phyloP scores from a whole-genome alignment of 805 yeast species.

The Lipomyces yamadae region DNA sequence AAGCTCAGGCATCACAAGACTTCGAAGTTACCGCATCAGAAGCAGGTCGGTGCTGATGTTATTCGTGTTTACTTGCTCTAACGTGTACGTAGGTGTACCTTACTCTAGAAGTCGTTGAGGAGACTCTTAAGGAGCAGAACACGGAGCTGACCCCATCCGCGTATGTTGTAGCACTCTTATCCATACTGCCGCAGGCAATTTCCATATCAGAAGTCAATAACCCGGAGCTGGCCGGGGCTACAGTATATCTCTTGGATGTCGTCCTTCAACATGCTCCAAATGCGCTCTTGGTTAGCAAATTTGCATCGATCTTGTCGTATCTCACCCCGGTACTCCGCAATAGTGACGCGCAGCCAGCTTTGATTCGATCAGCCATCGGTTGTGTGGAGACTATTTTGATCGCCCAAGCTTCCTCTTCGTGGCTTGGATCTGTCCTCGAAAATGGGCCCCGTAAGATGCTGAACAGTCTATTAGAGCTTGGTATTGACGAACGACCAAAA shows the following conservation, averaged over 20 bases:
- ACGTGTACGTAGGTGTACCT: slow-evolving; percentile 49
- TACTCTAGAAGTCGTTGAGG: slow-evolving; percentile 87
- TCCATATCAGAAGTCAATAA: slow-evolving; percentile 60
- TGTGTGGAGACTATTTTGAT: slow-evolving; percentile 76
- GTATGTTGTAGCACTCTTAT: slow-evolving; percentile 81
- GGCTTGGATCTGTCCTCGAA: slow-evolving; percentile 56
- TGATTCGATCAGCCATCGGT: slow-evolving; percentile 82
- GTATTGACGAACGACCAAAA: slow-evolving; percentile 85
- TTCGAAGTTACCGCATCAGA: slow-evolving; percentile 87
- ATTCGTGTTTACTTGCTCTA: neutral
- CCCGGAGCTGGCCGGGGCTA: slow-evolving; percentile 65
- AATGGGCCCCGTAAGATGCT: slow-evolving; percentile 74
- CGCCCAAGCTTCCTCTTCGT: slow-evolving; percentile 79
- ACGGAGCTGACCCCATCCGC: slow-evolving; percentile 71
- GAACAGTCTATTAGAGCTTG: slow-evolving; percentile 73
- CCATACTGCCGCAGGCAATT: slow-evolving; percentile 77
- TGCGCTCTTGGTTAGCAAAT: slow-evolving; percentile 70
- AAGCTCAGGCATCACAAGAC: slow-evolving; percentile 71
- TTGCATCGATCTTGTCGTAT: slow-evolving; percentile 75
- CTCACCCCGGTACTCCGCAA: slow-evolving; percentile 74
- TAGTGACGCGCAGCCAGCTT: slow-evolving; percentile 74
- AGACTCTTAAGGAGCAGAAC: slow-evolving; percentile 69
- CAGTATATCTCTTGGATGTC: slow-evolving; percentile 71
- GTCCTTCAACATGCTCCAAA: slow-evolving; percentile 72
- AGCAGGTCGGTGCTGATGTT: slow-evolving; percentile 51